Percentiles rank a stretch among this genome's conserved stretches.
Evolutionary conservation across 257 asterid genomes (phyloP).

Genomic region (Ajuga chamaepitys): DNA sequence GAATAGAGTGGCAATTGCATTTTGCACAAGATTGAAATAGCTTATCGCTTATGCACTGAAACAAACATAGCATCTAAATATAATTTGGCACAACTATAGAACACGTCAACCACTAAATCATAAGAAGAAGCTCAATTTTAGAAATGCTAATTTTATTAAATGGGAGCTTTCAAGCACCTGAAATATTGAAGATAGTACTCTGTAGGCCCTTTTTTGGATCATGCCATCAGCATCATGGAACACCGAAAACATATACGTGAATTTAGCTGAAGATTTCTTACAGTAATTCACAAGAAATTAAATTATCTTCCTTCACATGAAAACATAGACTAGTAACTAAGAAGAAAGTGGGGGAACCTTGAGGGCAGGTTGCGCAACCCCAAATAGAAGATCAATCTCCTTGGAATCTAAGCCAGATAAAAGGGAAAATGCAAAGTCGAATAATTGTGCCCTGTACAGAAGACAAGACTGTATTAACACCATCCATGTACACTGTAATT

Average conservation of each 20-base stretch:
- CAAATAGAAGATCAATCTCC: conserved; percentile 56
- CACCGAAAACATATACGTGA: neutral
- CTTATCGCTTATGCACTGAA: neutral
- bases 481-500: neutral
- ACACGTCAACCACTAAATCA: neutral
- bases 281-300: neutral
- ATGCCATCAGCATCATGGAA: conserved; percentile 70
- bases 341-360: conserved; percentile 38
- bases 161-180: conserved; percentile 37
- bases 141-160: neutral
- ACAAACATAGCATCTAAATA: neutral
- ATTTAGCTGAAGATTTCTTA: neutral
- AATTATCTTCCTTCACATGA: conserved; percentile 1
- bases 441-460: conserved; percentile 62
- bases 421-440: conserved; percentile 77
- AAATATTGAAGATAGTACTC: conserved; percentile 64
- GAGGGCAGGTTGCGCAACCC: conserved; percentile 49
- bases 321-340: neutral
- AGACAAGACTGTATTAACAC: conserved; percentile 4
- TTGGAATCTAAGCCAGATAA: conserved; percentile 74
- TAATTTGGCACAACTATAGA: neutral
- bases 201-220: conserved; percentile 89
- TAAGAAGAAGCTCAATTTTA: neutral
- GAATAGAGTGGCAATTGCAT: too few species aligned
- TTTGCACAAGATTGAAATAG: too few species aligned